phyloP scores from a whole-genome alignment of 352 stramenopile genomes.

The Phytophthora vignae region DNA sequence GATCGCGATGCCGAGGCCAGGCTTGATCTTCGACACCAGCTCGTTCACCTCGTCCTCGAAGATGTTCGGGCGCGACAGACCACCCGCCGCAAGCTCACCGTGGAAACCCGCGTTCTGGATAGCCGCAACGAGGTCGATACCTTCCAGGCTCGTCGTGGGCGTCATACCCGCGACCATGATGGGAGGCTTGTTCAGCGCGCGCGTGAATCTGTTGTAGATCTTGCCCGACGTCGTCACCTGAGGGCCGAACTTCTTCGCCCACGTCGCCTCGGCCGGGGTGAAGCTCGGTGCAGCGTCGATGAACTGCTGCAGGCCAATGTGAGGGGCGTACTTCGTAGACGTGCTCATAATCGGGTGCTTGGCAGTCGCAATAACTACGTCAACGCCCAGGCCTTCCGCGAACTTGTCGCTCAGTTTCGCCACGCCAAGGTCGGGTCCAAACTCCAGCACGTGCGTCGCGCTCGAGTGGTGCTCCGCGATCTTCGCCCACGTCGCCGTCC shows the following conservation, averaged over 20 bases:
- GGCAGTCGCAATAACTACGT: slow-evolving; percentile 57
- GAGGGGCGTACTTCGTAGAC: slow-evolving; percentile 33
- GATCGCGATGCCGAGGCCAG: slow-evolving; percentile 78
- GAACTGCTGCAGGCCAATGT: slow-evolving; percentile 56
- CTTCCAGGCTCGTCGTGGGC: too few species aligned
- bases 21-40: slow-evolving; percentile 76
- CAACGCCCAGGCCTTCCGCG: slow-evolving; percentile 64
- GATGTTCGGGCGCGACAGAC: slow-evolving; percentile 69
- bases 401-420: background rate
- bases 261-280: slow-evolving; percentile 36
- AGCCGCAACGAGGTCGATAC: slow-evolving; percentile 76
- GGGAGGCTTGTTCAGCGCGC: background rate
- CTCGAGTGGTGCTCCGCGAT: too few species aligned
- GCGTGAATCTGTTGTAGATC: slow-evolving; percentile 77
- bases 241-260: slow-evolving; percentile 61
- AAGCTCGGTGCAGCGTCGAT: slow-evolving; percentile 30
- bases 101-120: slow-evolving; percentile 84
- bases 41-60: slow-evolving; percentile 76
- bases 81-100: slow-evolving; percentile 80
- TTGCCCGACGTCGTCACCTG: slow-evolving; percentile 55
- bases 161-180: too few species aligned
- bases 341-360: slow-evolving; percentile 46
- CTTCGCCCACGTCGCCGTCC: too few species aligned
- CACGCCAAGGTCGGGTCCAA: too few species aligned
- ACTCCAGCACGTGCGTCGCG: too few species aligned